phyloP scores from a whole-genome alignment of 768 basidiomycete species.

The Leccinum obscurum region DNA sequence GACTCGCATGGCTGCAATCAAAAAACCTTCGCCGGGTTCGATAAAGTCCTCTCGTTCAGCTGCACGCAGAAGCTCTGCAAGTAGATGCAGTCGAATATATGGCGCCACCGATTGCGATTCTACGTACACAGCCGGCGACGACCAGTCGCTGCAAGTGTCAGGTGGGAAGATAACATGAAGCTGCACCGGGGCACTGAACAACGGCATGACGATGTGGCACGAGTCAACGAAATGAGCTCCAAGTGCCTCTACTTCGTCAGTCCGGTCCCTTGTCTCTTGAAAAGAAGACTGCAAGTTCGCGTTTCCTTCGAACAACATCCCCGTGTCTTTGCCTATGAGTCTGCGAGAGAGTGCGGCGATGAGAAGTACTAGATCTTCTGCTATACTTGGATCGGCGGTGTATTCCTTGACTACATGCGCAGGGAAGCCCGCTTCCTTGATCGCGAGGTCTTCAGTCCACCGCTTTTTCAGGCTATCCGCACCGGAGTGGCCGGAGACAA shows the following conservation, averaged over 20 bases:
- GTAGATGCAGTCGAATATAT: slow-evolving; percentile 83
- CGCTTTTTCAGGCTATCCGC: slow-evolving; percentile 63
- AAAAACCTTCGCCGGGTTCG: slow-evolving; percentile 69
- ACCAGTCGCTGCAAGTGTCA: slow-evolving; percentile 40
- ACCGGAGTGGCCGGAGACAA: slow-evolving; percentile 65
- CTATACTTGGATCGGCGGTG: slow-evolving; percentile 36
- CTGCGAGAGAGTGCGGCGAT: slow-evolving; percentile 53
- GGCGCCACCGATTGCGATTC: slow-evolving; percentile 68
- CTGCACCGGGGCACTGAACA: slow-evolving; percentile 62
- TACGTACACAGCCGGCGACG: slow-evolving; percentile 70
- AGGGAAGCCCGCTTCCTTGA: slow-evolving; percentile 86
- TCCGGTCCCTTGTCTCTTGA: slow-evolving; percentile 13
- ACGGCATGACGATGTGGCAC: slow-evolving; percentile 55
- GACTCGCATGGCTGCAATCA: slow-evolving; percentile 66
- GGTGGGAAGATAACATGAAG: slow-evolving; percentile 64
- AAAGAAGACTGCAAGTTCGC: slow-evolving; percentile 22
- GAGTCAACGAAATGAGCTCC: slow-evolving; percentile 50
- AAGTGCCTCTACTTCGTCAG: slow-evolving; percentile 54
- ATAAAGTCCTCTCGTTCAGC: slow-evolving; percentile 55
- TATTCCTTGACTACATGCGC: slow-evolving; percentile 63
- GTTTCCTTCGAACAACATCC: slow-evolving; percentile 34
- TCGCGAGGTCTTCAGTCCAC: slow-evolving; percentile 79
- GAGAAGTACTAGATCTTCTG: slow-evolving; percentile 55
- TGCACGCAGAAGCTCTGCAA: slow-evolving; percentile 59
- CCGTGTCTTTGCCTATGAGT: slow-evolving; percentile 48